These are phyloP conservation scores for Pholiota molesta DNA, from an alignment of 768 basidiomycete genomes.

Conservation along the genomic window DNA sequence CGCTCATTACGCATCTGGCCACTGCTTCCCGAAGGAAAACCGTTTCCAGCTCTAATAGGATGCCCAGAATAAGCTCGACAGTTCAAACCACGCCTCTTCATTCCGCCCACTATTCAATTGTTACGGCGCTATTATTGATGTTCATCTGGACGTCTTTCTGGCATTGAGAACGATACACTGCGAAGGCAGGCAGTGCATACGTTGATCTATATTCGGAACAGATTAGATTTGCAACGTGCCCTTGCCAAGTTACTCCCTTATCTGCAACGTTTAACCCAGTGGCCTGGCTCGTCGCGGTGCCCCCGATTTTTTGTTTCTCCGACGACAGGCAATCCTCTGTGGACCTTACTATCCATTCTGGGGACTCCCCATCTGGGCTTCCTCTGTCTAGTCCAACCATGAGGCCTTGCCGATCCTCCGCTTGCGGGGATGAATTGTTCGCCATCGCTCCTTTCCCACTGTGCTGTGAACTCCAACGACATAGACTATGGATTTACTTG, in stretches of 20 bases:
- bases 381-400: not conserved
- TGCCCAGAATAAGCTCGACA: slow-evolving; percentile 9
- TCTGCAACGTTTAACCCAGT: slow-evolving; percentile 11
- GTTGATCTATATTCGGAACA: slow-evolving; percentile 13
- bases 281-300: slow-evolving; percentile 16
- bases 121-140: slow-evolving; percentile 8
- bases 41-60: not conserved
- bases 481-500: slow-evolving; percentile 3
- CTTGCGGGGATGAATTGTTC: slow-evolving; percentile 1
- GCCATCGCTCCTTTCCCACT: slow-evolving; percentile 5
- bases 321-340: slow-evolving; percentile 13
- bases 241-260: slow-evolving; percentile 16
- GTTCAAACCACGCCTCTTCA: slow-evolving; percentile 10
- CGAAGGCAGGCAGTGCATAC: not conserved
- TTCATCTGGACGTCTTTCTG: slow-evolving; percentile 1
- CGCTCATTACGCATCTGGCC: slow-evolving; percentile 7
- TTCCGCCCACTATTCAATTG: slow-evolving; percentile 4
- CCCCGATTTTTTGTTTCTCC: slow-evolving; percentile 22
- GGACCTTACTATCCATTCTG: slow-evolving; percentile 5
- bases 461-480: not conserved
- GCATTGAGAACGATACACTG: slow-evolving; percentile 7
- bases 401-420: slow-evolving; percentile 4
- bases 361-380: not conserved
- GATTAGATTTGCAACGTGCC: slow-evolving; percentile 27
- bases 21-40: slow-evolving; percentile 4